A percentile compares a stretch with the other conserved stretches of the same genome.
These are phyloP conservation scores for Cunninghamia lanceolata DNA, from an alignment of 75 land plant genomes.

Conservation along the genomic window DNA sequence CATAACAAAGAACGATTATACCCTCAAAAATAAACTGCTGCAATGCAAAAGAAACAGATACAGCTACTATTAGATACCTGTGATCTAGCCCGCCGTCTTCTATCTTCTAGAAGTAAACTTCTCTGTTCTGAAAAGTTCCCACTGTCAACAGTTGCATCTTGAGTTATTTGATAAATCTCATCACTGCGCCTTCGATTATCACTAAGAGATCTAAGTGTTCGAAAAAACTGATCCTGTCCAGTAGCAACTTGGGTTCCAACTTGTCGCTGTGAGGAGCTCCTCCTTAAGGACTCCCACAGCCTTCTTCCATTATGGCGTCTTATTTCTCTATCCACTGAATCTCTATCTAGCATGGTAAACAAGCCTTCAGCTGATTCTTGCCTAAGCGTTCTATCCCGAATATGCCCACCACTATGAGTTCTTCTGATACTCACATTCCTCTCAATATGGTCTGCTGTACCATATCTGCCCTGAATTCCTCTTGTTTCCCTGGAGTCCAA, in stretches of 20 bases:
- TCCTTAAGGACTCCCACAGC: slow-evolving; percentile 32
- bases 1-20: slow-evolving; percentile 1
- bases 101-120: slow-evolving; percentile 61
- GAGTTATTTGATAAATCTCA: slow-evolving; percentile 23
- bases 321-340: slow-evolving; percentile 32
- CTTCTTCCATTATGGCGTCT: slow-evolving; percentile 34
- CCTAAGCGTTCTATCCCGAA: not conserved
- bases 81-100: slow-evolving; percentile 80
- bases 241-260: slow-evolving; percentile 7
- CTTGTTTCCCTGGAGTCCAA: slow-evolving; percentile 2
- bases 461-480: slow-evolving; percentile 5
- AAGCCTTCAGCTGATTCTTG: slow-evolving; percentile 23
- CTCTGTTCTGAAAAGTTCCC: slow-evolving; percentile 42
- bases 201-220: slow-evolving; percentile 17
- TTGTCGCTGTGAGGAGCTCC: slow-evolving; percentile 30
- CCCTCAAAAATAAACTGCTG: not conserved
- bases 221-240: slow-evolving; percentile 16
- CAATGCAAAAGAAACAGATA: not conserved
- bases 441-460: slow-evolving; percentile 3
- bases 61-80: slow-evolving; percentile 44
- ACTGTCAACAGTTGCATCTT: slow-evolving; percentile 32
- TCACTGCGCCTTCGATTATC: slow-evolving; percentile 22
- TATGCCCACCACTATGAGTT: not conserved
- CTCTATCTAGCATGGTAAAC: slow-evolving; percentile 36
- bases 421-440: slow-evolving; percentile 6